Percentiles rank a stretch among this genome's conserved stretches.
Evolutionary conservation across 2,329 filamentous ascomycete genomes (phyloP).

Genomic region (Zymoseptoria ardabiliae): DNA sequence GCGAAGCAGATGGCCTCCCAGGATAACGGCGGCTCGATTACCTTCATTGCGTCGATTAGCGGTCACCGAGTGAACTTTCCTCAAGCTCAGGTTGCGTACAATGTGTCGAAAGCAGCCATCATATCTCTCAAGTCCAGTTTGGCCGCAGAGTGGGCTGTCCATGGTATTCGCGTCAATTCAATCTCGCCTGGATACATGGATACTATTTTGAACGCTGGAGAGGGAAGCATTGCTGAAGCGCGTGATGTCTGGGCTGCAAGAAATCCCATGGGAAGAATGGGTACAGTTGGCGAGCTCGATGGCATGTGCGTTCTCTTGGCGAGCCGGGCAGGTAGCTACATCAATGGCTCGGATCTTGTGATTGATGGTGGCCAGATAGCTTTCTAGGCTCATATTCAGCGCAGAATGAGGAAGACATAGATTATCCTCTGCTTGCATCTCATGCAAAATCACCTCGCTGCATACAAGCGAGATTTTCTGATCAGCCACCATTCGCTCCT

Average conservation of each 20-base stretch:
- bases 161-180: conserved; percentile 64
- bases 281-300: conserved; percentile 31
- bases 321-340: conserved; percentile 30
- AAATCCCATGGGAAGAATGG: conserved; percentile 36
- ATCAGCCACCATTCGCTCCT: too few relatives aligned
- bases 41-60: conserved; percentile 61
- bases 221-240: conserved; percentile 29
- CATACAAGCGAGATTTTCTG: too few relatives aligned
- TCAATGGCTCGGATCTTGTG: conserved; percentile 33
- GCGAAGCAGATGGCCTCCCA: conserved; percentile 48
- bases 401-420: too few relatives aligned
- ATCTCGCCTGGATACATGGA: conserved; percentile 72
- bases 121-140: conserved; percentile 56
- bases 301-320: conserved; percentile 33
- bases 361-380: conserved; percentile 29
- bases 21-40: conserved; percentile 52
- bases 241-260: conserved; percentile 27
- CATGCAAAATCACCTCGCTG: too few relatives aligned
- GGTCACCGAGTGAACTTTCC: conserved; percentile 64
- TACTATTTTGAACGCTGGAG: conserved; percentile 56
- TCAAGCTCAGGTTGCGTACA: conserved; percentile 65
- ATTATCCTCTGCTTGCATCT: too few relatives aligned
- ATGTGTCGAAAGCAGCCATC: conserved; percentile 62
- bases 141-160: conserved; percentile 64
- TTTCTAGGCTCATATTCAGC: not conserved